Conservation (phyloP, 1,139 yeast species). For the Suhomyces ambrosiae region DNA sequence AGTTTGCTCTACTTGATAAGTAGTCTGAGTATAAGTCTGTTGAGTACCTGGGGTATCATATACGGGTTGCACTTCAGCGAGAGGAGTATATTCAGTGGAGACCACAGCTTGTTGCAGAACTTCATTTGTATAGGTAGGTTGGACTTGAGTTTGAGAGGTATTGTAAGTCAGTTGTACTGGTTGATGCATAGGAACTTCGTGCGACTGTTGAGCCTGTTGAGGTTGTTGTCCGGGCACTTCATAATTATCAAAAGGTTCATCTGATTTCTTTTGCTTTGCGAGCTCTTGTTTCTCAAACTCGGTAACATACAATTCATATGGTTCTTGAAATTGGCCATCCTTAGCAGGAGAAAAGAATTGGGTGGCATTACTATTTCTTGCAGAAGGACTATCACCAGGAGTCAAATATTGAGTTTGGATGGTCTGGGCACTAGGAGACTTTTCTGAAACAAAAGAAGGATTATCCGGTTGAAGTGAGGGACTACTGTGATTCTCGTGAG, state of each 20-base stretch:
- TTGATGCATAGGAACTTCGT: constrained; percentile 1
- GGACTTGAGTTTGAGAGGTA: background rate
- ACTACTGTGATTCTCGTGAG: constrained; percentile 2
- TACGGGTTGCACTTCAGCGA: background rate
- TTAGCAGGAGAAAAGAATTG: constrained; percentile 9
- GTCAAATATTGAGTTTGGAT: constrained; percentile 6
- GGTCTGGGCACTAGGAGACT: constrained; percentile 5
- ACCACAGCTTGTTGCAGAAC: too few relatives aligned
- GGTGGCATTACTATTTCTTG: constrained; percentile 4
- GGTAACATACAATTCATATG: constrained; percentile 25
- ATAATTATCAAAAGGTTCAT: constrained; percentile 37
- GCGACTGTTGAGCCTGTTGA: constrained; percentile 3
- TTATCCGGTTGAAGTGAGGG: too few relatives aligned
- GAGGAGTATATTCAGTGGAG: background rate
- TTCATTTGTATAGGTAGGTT: too few relatives aligned
- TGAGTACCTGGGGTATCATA: too few relatives aligned
- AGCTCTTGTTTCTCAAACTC: constrained; percentile 17
- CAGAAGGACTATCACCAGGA: constrained; percentile 6
- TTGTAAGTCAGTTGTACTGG: constrained; percentile 1
- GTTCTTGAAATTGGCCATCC: constrained; percentile 22
- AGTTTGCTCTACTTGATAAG: background rate
- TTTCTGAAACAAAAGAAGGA: constrained; percentile 4
- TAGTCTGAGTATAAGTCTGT: background rate
- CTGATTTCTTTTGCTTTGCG: constrained; percentile 11
- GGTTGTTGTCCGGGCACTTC: constrained; percentile 16